phyloP scores from a whole-genome alignment of 768 basidiomycete species.

The Gelatoporia subvermispora region DNA sequence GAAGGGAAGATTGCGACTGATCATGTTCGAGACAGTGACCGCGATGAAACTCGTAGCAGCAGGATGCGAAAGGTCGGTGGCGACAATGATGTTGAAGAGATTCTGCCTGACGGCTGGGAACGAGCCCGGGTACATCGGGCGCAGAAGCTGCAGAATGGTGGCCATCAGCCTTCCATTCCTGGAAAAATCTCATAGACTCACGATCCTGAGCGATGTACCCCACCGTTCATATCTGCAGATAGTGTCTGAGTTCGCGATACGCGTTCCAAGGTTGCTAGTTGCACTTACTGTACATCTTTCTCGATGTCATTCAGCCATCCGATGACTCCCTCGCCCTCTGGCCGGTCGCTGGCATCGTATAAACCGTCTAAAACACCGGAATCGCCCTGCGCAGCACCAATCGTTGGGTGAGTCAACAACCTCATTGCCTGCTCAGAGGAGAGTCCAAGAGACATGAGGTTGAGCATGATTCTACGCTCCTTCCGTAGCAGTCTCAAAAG shows the following conservation, averaged over 20 bases:
- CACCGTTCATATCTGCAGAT: conserved; percentile 10
- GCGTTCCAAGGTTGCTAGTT: background rate
- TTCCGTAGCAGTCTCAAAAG: conserved; percentile 68
- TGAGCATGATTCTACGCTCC: conserved; percentile 59
- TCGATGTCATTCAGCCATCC: conserved; percentile 91
- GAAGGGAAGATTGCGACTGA: conserved; percentile 69
- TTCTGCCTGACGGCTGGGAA: conserved; percentile 74
- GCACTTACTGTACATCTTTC: conserved; percentile 64
- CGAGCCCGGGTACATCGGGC: conserved; percentile 75
- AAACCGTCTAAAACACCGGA: conserved; percentile 57
- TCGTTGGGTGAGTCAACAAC: conserved; percentile 59
- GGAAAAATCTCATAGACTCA: background rate
- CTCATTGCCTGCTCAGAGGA: conserved; percentile 62
- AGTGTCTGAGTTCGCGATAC: background rate
- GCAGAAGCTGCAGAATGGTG: conserved; percentile 50
- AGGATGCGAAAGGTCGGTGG: conserved; percentile 71
- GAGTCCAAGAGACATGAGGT: conserved; percentile 60
- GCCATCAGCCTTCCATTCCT: conserved; percentile 3
- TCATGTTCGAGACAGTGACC: conserved; percentile 60
- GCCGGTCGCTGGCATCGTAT: conserved; percentile 88
- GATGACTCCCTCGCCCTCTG: conserved; percentile 70
- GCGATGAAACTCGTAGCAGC: conserved; percentile 58
- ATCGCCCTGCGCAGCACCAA: conserved; percentile 48
- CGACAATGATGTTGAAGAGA: conserved; percentile 77
- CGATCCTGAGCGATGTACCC: conserved; percentile 14